A percentile compares a stretch with the other conserved stretches of the same genome.
Evolutionary conservation across 192 early-diverging fungal genomes (phyloP).

Genomic region (Podochytrium sp.): DNA sequence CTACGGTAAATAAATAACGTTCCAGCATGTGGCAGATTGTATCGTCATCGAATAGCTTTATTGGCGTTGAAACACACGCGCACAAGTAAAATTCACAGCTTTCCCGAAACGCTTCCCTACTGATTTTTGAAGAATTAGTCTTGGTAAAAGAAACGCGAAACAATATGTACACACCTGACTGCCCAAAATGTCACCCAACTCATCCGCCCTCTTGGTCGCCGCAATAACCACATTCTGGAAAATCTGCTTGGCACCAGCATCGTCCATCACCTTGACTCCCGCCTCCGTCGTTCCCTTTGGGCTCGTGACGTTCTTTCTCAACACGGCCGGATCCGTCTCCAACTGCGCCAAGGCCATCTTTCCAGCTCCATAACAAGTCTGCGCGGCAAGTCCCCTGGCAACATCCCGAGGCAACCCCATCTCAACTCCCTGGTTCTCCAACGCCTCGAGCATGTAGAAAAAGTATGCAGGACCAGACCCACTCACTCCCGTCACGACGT

Average conservation of each 20-base stretch:
- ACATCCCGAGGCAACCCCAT: conserved; percentile 75
- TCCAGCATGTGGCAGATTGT: no score
- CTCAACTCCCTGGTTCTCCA: conserved; percentile 73
- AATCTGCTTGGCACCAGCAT: conserved; percentile 54
- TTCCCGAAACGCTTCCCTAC: not conserved
- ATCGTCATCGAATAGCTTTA: no score
- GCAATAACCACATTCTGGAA: conserved; percentile 63
- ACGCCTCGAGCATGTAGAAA: conserved; percentile 78
- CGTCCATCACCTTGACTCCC: conserved; percentile 78
- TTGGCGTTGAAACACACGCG: no score
- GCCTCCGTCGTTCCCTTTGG: conserved; percentile 95
- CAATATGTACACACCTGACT: conserved; percentile 10
- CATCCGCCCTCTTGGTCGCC: conserved; percentile 70
- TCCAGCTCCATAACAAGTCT: conserved; percentile 92
- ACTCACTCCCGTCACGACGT: conserved; percentile 86
- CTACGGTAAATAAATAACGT: no score
- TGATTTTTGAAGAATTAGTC: not conserved
- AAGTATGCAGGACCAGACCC: conserved; percentile 96
- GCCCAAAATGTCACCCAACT: conserved; percentile 64
- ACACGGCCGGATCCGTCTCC: conserved; percentile 68
- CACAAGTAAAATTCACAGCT: not conserved
- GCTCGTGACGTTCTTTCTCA: conserved; percentile 87
- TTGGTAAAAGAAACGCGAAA: not conserved
- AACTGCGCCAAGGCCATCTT: conserved; percentile 74
- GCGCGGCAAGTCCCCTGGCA: conserved; percentile 80